A percentile compares a stretch with the other conserved stretches of the same genome.
These are phyloP conservation scores for Amylostereum chailletii DNA, from an alignment of 1,284 basidiomycete genomes.

Conservation along the genomic window DNA sequence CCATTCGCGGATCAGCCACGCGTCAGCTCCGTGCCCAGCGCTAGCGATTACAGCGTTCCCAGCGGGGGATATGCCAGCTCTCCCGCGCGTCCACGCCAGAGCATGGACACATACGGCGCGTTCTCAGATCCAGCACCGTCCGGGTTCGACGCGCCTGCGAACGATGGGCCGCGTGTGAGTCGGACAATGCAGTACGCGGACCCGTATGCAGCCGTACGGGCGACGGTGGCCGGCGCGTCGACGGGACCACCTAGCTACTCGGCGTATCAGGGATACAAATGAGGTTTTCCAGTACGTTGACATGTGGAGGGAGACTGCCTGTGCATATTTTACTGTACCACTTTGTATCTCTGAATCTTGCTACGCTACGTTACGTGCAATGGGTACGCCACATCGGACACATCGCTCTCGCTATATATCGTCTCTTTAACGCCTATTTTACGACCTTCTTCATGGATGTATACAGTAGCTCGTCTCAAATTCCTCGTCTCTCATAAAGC, in stretches of 20 bases:
- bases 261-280: slow-evolving; percentile 16
- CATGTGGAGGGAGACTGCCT: too few species aligned
- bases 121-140: slow-evolving; percentile 76
- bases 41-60: slow-evolving; percentile 21
- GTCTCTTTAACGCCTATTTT: too few species aligned
- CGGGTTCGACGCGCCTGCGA: slow-evolving; percentile 40
- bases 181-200: slow-evolving; percentile 86
- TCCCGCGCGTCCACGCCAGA: slow-evolving; percentile 37
- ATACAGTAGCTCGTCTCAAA: too few species aligned
- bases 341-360: not conserved
- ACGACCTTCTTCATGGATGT: too few species aligned
- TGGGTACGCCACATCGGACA: too few species aligned
- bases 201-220: slow-evolving; percentile 69
- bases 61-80: slow-evolving; percentile 14
- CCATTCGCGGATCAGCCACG: slow-evolving; percentile 46
- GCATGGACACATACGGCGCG: slow-evolving; percentile 80
- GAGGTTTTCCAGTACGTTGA: not conserved
- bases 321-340: slow-evolving; percentile 7
- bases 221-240: slow-evolving; percentile 28
- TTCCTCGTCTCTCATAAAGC: too few species aligned
- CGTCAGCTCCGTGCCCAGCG: slow-evolving; percentile 29
- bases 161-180: slow-evolving; percentile 50
- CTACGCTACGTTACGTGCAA: too few species aligned
- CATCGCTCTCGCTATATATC: too few species aligned
- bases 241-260: slow-evolving; percentile 14